A percentile compares a stretch with the other conserved stretches of the same genome.
These are phyloP conservation scores for Ophiostoma populinum DNA, from an alignment of 2,329 filamentous ascomycete species.

Conservation along the genomic window DNA sequence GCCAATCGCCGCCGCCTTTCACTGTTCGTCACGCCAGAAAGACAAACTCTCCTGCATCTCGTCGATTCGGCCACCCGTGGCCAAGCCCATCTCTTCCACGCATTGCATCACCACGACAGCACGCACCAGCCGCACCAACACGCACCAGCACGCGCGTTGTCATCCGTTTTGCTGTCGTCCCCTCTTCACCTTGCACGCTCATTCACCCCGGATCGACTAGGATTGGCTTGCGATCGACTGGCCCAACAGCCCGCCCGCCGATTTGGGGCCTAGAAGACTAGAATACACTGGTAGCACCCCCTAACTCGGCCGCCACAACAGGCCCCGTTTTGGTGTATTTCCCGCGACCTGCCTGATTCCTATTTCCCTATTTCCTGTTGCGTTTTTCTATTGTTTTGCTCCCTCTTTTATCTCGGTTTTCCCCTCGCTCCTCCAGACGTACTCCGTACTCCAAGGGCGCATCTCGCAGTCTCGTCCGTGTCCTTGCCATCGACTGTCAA, in stretches of 20 bases:
- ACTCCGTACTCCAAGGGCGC: constrained; percentile 1
- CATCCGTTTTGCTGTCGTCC: neutral
- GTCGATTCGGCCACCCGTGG: too few relatives aligned
- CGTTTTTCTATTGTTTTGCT: neutral
- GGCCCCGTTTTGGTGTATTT: neutral
- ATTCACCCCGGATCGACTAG: neutral
- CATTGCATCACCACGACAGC: too few relatives aligned
- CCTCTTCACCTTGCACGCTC: neutral
- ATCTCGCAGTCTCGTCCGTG: neutral
- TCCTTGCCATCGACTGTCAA: too few relatives aligned
- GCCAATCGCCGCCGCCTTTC: too few relatives aligned
- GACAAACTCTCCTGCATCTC: too few relatives aligned
- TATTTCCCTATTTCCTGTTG: neutral
- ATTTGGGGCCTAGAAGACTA: neutral
- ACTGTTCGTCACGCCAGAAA: too few relatives aligned
- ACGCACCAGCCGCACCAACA: too few relatives aligned
- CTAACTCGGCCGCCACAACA: neutral
- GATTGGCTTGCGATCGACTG: neutral
- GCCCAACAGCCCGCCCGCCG: too few relatives aligned
- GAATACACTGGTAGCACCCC: neutral
- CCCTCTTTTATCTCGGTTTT: neutral
- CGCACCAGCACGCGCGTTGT: neutral
- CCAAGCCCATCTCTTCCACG: too few relatives aligned
- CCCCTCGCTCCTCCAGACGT: neutral
- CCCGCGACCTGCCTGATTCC: neutral